Evolutionary conservation across 1,284 basidiomycete species (phyloP), one percentile per base, ranked within the genome.

Genomic region (Irpex sp.): DNA sequence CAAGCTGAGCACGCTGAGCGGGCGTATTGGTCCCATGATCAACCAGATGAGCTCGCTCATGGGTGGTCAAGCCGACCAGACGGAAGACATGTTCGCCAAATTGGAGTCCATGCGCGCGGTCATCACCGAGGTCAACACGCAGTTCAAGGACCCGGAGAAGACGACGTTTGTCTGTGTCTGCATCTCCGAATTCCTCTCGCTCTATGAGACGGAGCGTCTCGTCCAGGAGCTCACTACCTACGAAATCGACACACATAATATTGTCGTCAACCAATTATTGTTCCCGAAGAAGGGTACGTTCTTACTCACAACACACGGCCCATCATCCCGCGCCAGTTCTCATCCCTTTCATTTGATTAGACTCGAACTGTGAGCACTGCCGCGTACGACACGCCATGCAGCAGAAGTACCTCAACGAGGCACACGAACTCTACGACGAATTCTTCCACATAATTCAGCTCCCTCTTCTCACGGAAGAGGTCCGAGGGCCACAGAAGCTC

Each of bases 81-180:
- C 95, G 69, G 95, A 98, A 75, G 96, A 98, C 76, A 97, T 98
- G 94, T 98, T 98, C 74, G 94, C 93, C 37, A 98, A 98, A 77
- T 86, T 99, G 7, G 97, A 99, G 69, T 90, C 89, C 47, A 99
- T 99, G 97, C 87, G 95, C 49, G 93, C 88, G 50, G 89, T 98
- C 64, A 99, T 99, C 72, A 98, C 94, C 26, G 97, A 99, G 76
- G 97, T 99, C 63, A 99, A 99, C 83, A 93, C 93, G 0, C 97
- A 99, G 73, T 99, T 99, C 84, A 98, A 98, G 77, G 95, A 99
- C 77, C 94, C 97, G 91, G 95, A 98, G 77, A 96, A 97, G 79
- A 99, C 97, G 4, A 97, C 95, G 7, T 97, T 99, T 72, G 93
- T 98, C 70, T 98, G 97, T 74, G 96, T 98, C 59, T 97, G 95